Percentiles rank a stretch among this genome's conserved stretches.
These are phyloP conservation scores for Ceratocystis ficicola DNA, from an alignment of 2,329 filamentous ascomycete genomes.

Conservation along the genomic window DNA sequence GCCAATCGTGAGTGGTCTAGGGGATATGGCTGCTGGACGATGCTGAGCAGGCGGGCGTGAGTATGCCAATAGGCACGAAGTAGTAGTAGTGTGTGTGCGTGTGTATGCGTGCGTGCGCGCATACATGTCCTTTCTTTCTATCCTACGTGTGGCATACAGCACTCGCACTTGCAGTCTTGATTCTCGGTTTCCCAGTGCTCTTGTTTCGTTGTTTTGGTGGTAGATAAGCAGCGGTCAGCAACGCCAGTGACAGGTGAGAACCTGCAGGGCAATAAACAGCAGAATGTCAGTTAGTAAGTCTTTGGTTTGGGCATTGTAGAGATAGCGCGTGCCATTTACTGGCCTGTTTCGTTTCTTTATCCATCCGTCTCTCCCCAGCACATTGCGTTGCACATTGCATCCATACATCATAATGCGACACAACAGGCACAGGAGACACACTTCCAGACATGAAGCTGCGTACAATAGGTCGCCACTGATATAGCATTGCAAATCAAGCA, in stretches of 20 bases:
- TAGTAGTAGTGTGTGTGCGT: too few species aligned
- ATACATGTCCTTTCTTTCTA: neutral
- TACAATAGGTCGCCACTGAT: neutral
- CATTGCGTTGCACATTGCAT: neutral
- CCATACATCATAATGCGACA: neutral
- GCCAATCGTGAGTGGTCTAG: neutral
- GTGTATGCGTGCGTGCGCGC: too few species aligned
- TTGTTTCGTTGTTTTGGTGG: neutral
- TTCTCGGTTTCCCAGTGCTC: neutral
- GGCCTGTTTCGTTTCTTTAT: neutral
- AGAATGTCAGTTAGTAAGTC: neutral
- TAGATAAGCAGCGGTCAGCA: neutral
- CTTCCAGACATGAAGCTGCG: neutral
- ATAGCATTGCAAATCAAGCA: constrained; percentile 5
- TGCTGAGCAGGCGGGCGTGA: neutral
- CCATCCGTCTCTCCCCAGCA: neutral
- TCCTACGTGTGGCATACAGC: neutral
- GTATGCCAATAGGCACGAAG: too few species aligned
- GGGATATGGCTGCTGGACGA: neutral
- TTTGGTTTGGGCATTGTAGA: neutral
- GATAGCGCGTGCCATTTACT: neutral
- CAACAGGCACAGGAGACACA: neutral
- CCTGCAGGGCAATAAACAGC: neutral
- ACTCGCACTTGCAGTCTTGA: neutral
- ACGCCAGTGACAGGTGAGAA: neutral